A percentile compares a stretch with the other conserved stretches of the same genome.
Conservation (phyloP, 371 early-diverging fungal species). For the Haplosporangium sp. region DNA sequence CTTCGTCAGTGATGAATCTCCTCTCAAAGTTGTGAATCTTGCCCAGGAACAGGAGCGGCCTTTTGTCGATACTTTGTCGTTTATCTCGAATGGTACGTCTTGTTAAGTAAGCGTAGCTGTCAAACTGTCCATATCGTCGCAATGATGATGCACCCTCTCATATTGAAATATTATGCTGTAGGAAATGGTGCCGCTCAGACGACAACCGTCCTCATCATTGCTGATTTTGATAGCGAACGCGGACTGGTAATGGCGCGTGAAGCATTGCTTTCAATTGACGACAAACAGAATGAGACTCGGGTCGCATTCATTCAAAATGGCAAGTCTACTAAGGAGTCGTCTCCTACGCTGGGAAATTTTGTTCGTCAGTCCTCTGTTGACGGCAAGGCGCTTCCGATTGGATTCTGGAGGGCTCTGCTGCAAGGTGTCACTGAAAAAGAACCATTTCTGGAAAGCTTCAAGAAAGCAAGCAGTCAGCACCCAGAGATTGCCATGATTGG, state of each 20-base stretch:
- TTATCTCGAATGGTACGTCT: slow-evolving; percentile 16
- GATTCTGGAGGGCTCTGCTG: slow-evolving; percentile 46
- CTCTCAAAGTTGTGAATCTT: slow-evolving; percentile 62
- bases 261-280: slow-evolving; percentile 38
- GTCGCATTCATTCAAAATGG: slow-evolving; percentile 64
- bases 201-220: slow-evolving; percentile 61
- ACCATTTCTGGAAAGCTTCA: slow-evolving; percentile 27
- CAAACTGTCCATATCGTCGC: background rate
- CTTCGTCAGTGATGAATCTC: slow-evolving; percentile 65
- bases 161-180: background rate
- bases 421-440: slow-evolving; percentile 8
- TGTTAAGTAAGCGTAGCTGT: background rate
- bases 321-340: slow-evolving; percentile 3
- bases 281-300: slow-evolving; percentile 49
- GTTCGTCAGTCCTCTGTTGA: slow-evolving; percentile 30
- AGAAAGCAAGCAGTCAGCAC: slow-evolving; percentile 3
- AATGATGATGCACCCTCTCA: background rate
- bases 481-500: slow-evolving; percentile 36
- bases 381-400: slow-evolving; percentile 26
- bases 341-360: slow-evolving; percentile 27
- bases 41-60: slow-evolving; percentile 28
- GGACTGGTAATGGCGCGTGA: slow-evolving; percentile 64
- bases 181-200: slow-evolving; percentile 29
- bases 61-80: slow-evolving; percentile 41
- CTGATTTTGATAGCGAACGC: slow-evolving; percentile 64